Evolutionary conservation across 805 yeast species (phyloP).

Genomic region (Sungouiozyma intestinalis): DNA sequence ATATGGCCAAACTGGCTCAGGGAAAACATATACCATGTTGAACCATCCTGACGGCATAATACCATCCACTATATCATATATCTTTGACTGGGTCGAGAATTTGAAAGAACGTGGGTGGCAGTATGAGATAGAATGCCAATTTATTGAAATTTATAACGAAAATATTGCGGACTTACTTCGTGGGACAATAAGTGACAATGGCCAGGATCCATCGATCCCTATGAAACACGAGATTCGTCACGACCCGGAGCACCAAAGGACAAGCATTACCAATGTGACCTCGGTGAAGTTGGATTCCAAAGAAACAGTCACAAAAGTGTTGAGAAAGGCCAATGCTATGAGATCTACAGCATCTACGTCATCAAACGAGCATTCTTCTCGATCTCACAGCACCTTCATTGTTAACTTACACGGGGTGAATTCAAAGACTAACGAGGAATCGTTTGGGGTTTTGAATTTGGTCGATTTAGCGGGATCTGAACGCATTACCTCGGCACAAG

Average conservation of each 20-base stretch:
- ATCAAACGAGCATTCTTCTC: conserved; percentile 74
- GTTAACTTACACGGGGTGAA: conserved; percentile 50
- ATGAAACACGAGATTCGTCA: conserved; percentile 62
- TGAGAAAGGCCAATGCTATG: conserved; percentile 46
- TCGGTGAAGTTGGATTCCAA: conserved; percentile 37
- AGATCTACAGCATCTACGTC: conserved; percentile 75
- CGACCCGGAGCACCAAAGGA: conserved; percentile 41
- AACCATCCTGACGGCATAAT: conserved; percentile 64
- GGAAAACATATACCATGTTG: conserved; percentile 90
- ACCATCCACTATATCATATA: conserved; percentile 60
- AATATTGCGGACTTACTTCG: conserved; percentile 57
- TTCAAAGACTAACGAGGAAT: conserved; percentile 34
- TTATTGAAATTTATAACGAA: conserved; percentile 86
- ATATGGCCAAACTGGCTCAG: conserved; percentile 95
- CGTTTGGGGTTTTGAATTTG: conserved; percentile 59
- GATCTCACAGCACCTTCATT: conserved; percentile 81
- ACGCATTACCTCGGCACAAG: conserved; percentile 64
- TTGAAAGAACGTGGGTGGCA: conserved; percentile 51
- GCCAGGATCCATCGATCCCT: conserved; percentile 8
- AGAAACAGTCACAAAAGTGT: conserved; percentile 38
- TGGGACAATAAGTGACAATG: conserved; percentile 6
- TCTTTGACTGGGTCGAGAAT: conserved; percentile 46
- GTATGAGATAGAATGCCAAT: conserved; percentile 57
- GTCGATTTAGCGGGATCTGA: conserved; percentile 95
- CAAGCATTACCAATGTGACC: conserved; percentile 52